phyloP scores from a whole-genome alignment of 108 stramenopile genomes.

The Chaetoceros muelleri region DNA sequence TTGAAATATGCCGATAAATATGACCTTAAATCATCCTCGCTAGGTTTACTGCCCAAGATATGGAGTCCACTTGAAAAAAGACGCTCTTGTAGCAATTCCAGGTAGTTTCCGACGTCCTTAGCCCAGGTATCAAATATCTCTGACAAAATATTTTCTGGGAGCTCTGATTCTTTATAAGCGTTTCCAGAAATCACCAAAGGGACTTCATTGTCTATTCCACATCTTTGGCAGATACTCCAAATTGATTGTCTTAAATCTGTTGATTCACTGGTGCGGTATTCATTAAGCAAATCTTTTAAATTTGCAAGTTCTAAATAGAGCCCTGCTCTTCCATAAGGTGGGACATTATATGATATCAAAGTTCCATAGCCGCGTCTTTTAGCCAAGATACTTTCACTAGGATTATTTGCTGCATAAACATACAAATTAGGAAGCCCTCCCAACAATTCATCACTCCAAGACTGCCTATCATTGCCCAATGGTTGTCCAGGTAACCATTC shows the following conservation, averaged over 20 bases:
- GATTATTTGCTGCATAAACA: slow-evolving; percentile 82
- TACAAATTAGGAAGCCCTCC: slow-evolving; percentile 71
- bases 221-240: slow-evolving; percentile 23
- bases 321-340: slow-evolving; percentile 77
- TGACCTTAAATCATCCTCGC: slow-evolving; percentile 37
- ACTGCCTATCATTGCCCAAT: slow-evolving; percentile 64
- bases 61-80: slow-evolving; percentile 64
- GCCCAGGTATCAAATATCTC: slow-evolving; percentile 39
- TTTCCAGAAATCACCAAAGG: slow-evolving; percentile 12
- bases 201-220: slow-evolving; percentile 42
- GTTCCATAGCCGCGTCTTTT: slow-evolving; percentile 83
- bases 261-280: slow-evolving; percentile 45
- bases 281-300: slow-evolving; percentile 64
- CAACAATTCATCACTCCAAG: slow-evolving; percentile 69
- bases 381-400: slow-evolving; percentile 76
- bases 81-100: slow-evolving; percentile 49
- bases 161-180: slow-evolving; percentile 3
- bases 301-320: slow-evolving; percentile 75
- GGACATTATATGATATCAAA: slow-evolving; percentile 70
- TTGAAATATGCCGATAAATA: slow-evolving; percentile 51
- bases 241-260: slow-evolving; percentile 38
- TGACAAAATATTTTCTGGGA: slow-evolving; percentile 10
- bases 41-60: slow-evolving; percentile 37
- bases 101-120: slow-evolving; percentile 30
- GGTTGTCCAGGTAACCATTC: slow-evolving; percentile 80